Percentiles rank a stretch among this genome's conserved stretches.
These are phyloP conservation scores for Coniochaeta hoffmannii DNA, from an alignment of 2,329 filamentous ascomycete genomes.

Conservation along the genomic window DNA sequence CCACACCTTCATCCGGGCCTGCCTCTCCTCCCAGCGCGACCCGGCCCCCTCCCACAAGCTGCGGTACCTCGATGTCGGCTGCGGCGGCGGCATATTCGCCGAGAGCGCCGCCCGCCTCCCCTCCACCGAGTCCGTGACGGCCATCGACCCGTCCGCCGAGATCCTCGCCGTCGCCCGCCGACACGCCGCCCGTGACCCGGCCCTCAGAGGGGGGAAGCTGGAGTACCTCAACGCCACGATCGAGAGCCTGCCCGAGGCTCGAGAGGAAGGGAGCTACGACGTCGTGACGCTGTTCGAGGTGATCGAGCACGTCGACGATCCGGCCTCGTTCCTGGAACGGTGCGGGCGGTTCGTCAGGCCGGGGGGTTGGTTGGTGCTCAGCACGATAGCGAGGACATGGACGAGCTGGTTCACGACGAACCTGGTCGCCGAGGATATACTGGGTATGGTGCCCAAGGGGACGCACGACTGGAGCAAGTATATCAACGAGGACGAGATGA, in stretches of 20 bases:
- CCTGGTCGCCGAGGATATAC: slow-evolving; percentile 78
- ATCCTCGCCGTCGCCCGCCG: slow-evolving; percentile 68
- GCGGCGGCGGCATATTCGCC: slow-evolving; percentile 2
- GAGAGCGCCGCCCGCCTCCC: slow-evolving; percentile 16
- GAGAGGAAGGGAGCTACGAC: slow-evolving; percentile 55
- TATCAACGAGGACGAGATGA: slow-evolving; percentile 76
- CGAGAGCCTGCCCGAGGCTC: slow-evolving; percentile 49
- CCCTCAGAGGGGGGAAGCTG: slow-evolving; percentile 45
- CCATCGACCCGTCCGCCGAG: slow-evolving; percentile 69
- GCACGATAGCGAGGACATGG: slow-evolving; percentile 86
- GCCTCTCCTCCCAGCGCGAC: slow-evolving; percentile 50
- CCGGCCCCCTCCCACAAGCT: slow-evolving; percentile 34
- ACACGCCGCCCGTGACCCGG: slow-evolving; percentile 70
- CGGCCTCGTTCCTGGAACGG: slow-evolving; percentile 63
- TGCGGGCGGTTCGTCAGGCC: slow-evolving; percentile 73
- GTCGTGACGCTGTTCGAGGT: slow-evolving; percentile 89
- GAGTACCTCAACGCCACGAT: slow-evolving; percentile 70
- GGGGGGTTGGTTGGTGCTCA: slow-evolving; percentile 87
- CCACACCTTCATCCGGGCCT: slow-evolving; percentile 80
- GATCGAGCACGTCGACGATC: slow-evolving; percentile 80
- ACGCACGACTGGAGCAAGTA: slow-evolving; percentile 98
- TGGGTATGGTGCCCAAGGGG: slow-evolving; percentile 81
- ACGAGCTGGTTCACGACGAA: slow-evolving; percentile 90
- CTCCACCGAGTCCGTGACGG: slow-evolving; percentile 57
- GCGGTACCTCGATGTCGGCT: slow-evolving; percentile 63